These are phyloP conservation scores for Lagenaria siceraria DNA, from an alignment of 306 rosid species.

Conservation along the genomic window DNA sequence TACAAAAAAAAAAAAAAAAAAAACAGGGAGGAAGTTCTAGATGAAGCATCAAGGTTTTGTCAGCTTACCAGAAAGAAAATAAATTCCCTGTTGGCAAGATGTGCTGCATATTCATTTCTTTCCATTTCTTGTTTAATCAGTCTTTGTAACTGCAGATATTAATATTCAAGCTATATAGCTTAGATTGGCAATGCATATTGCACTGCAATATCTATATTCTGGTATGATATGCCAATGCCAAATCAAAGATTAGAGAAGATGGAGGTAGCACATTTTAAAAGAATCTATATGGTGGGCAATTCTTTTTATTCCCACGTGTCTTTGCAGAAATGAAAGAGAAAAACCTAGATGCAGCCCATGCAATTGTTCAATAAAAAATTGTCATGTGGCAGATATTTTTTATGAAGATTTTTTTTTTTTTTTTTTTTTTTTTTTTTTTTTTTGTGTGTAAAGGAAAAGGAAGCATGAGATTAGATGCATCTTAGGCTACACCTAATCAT, in stretches of 20 bases:
- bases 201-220: not conserved
- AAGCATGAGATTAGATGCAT: too few species aligned
- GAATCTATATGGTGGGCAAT: not conserved
- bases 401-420: too few species aligned
- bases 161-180: not conserved
- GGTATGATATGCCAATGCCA: not conserved
- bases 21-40: not conserved
- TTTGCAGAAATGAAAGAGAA: not conserved
- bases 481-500: too few species aligned
- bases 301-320: not conserved
- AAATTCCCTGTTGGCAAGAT: constrained; percentile 51
- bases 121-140: constrained; percentile 51
- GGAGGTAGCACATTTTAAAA: not conserved
- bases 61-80: constrained; percentile 63
- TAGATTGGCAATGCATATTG: not conserved
- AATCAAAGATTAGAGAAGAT: not conserved
- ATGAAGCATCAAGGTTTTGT: constrained; percentile 1
- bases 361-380: too few species aligned
- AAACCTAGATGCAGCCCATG: too few species aligned
- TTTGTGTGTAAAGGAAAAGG: too few species aligned
- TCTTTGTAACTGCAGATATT: constrained; percentile 54
- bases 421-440: too few species aligned
- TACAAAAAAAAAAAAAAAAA: not conserved
- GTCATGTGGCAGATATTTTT: too few species aligned
- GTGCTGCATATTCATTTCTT: constrained; percentile 43